Base-by-base conservation (phyloP, 371 early-diverging fungal genomes). In the Mucor ambiguus region DNA sequence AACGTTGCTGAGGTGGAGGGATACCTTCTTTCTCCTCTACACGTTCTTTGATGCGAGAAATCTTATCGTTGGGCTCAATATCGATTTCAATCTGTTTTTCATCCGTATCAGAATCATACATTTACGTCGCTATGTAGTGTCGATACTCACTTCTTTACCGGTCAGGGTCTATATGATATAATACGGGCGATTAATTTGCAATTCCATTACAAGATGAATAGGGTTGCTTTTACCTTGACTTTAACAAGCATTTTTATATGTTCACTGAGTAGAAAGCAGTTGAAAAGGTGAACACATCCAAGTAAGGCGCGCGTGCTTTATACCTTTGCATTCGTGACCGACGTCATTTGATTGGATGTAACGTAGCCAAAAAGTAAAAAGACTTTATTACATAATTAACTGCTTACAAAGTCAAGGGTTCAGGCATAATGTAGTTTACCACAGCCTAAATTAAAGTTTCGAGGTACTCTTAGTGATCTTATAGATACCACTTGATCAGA, bases 1-100 rank as follows among this genome's bases (percentile, higher is more conserved):
- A 79, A 78, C 98, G 88, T 74, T 98, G 98, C 73, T 98, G 98
- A 28, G 90, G 88, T 22, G 98, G 98, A 11, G 98, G 98, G 64
- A 98, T 98, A 59, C 97, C 98, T 77, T 97, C 97, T 83, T 96
- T 96, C 77, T 95, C 96, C 71, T 97, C 96, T 44, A 98, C 90
- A 67, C 91, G 87, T 66, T 96, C 94, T 80, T 97, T 97, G 83
- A 98, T 93, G 62, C 93, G 87, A 44, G 90, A 80, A 74, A 96
- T 91, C 90, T 93, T 92, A 76, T 94, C 95, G 70, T 85, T 85
- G 29, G 88, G 86, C 74, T 97, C 96, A 73, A 96, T 92, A 76
- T 95, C 96, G 64, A 97, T 91, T 71, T 95, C 95, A 73, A 97
- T 93, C 95, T 97, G 44, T 22, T 38, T 32, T 41, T 3, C 48